A percentile compares a stretch with the other conserved stretches of the same genome.
Evolutionary conservation across 2,329 filamentous ascomycete species (phyloP).

Genomic region (Colletotrichum magnum): DNA sequence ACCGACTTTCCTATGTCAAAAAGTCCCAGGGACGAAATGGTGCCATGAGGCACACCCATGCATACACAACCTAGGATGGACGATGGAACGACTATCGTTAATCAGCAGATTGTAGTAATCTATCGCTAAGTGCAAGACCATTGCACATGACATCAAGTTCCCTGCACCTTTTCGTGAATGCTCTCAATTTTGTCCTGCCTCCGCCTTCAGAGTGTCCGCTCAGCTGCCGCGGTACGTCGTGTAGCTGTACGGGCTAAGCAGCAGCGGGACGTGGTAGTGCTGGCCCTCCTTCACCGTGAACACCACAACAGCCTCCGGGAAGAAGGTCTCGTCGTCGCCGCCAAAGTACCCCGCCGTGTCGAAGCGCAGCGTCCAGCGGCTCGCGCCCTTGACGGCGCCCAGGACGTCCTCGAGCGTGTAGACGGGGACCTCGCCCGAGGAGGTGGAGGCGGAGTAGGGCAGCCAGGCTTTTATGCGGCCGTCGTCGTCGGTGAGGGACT

Average conservation of each 20-base stretch:
- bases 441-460: conserved; percentile 65
- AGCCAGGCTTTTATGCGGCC: conserved; percentile 81
- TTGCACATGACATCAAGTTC: conserved; percentile 9
- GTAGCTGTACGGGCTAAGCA: conserved; percentile 85
- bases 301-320: conserved; percentile 70
- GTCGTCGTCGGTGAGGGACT: conserved; percentile 80
- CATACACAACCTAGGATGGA: neutral
- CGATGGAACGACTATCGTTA: conserved; percentile 36
- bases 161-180: neutral
- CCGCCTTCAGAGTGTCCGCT: conserved; percentile 37
- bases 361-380: conserved; percentile 79
- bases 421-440: conserved; percentile 69
- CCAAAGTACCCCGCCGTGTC: conserved; percentile 81
- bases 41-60: neutral
- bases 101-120: conserved; percentile 26
- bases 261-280: conserved; percentile 84
- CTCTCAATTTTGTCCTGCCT: too few relatives aligned
- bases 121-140: conserved; percentile 17
- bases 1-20: neutral
- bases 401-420: conserved; percentile 72
- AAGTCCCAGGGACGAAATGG: conserved; percentile 4
- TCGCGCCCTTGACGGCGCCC: conserved; percentile 58
- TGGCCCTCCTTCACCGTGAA: conserved; percentile 70
- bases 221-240: conserved; percentile 85
- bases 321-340: conserved; percentile 72